phyloP scores from a whole-genome alignment of 768 basidiomycete genomes.

The Amanita pseudoporphyria region DNA sequence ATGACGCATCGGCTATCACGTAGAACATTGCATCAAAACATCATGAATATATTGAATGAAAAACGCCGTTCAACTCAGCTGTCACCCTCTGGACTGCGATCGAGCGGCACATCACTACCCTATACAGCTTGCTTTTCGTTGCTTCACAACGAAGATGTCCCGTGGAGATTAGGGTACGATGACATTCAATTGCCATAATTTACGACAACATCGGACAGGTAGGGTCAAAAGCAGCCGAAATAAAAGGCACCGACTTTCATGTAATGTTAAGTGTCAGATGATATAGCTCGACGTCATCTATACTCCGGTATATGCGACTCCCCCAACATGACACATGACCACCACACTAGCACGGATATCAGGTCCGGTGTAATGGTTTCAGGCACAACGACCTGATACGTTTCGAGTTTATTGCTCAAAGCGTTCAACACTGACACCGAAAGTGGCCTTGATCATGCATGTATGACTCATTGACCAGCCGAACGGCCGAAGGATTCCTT shows the following conservation, averaged over 20 bases:
- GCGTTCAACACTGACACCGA: too few species aligned
- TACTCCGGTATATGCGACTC: too few species aligned
- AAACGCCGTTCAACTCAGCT: background rate
- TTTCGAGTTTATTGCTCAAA: too few species aligned
- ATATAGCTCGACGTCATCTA: too few species aligned
- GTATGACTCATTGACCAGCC: too few species aligned
- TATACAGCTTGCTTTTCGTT: background rate
- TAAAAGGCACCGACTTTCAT: too few species aligned
- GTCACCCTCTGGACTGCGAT: background rate
- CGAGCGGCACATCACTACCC: background rate
- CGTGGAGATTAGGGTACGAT: background rate
- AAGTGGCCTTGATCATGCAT: too few species aligned
- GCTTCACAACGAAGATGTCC: background rate
- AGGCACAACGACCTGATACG: background rate
- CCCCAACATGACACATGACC: too few species aligned
- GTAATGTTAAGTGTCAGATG: too few species aligned
- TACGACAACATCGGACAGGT: background rate
- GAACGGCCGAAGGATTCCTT: too few species aligned
- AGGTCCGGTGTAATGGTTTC: background rate
- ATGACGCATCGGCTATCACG: conserved; percentile 3
- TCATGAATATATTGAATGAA: background rate
- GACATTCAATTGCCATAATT: background rate
- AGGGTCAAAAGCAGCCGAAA: background rate
- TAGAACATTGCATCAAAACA: background rate
- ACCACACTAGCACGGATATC: background rate